Conservation (phyloP, 495 filamentous ascomycete species). For the Aspergillus bertholletiae region DNA sequence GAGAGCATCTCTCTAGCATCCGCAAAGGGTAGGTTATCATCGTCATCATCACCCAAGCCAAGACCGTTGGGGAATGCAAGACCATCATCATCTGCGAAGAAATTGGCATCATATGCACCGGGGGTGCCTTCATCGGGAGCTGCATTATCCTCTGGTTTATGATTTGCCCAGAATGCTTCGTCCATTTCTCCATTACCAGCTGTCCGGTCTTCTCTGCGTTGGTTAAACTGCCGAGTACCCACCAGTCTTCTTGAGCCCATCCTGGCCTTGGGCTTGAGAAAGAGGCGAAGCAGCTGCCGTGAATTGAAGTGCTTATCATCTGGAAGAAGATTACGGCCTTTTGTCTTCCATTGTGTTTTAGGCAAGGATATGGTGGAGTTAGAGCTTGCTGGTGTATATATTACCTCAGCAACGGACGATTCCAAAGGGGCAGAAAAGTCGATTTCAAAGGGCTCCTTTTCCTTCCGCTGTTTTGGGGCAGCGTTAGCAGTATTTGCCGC, state of each 20-base stretch:
- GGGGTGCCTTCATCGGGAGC: conserved; percentile 53
- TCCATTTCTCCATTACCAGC: conserved; percentile 70
- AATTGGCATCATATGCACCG: conserved; percentile 90
- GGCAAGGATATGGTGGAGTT: conserved; percentile 78
- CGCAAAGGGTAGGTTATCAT: conserved; percentile 82
- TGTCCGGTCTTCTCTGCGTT: conserved; percentile 45
- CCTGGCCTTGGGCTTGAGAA: conserved; percentile 89
- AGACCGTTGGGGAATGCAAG: conserved; percentile 68
- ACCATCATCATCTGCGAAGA: conserved; percentile 97
- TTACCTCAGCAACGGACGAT: conserved; percentile 64
- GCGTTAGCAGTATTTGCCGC: conserved; percentile 56
- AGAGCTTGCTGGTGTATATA: conserved; percentile 80
- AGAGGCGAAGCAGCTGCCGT: conserved; percentile 78
- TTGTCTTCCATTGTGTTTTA: conserved; percentile 93
- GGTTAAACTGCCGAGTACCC: conserved; percentile 36
- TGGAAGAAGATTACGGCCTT: conserved; percentile 85
- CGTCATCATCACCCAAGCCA: conserved; percentile 56
- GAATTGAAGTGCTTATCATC: conserved; percentile 99
- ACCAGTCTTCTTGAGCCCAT: conserved; percentile 56
- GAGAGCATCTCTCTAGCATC: conserved; percentile 90
- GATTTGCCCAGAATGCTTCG: conserved; percentile 91
- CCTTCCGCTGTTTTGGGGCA: conserved; percentile 64
- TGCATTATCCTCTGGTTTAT: conserved; percentile 53
- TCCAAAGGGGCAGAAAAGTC: conserved; percentile 77
- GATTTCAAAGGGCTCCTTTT: conserved; percentile 95